Conservation (phyloP, 2,329 filamentous ascomycete genomes). For the Microthyrium microscopicum region DNA sequence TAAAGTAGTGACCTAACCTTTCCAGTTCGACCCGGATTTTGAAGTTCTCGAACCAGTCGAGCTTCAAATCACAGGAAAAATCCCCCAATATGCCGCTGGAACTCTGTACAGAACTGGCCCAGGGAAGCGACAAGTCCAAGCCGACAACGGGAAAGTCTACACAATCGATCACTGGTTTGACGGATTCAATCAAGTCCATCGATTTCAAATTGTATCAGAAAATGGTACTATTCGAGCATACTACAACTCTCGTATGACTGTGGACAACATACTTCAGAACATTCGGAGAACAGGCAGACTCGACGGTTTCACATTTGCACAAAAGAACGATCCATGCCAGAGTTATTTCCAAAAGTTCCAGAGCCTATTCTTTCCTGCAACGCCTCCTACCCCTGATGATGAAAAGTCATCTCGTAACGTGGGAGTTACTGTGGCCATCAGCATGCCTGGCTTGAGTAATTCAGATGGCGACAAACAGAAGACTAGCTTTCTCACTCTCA, state of each 20-base stretch:
- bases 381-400: slow-evolving; percentile 1
- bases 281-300: slow-evolving; percentile 44
- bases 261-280: slow-evolving; percentile 43
- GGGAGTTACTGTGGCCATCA: slow-evolving; percentile 47
- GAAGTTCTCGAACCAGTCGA: slow-evolving; percentile 50
- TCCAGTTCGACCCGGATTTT: slow-evolving; percentile 49
- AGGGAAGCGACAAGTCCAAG: slow-evolving; percentile 46
- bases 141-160: slow-evolving; percentile 39
- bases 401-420: slow-evolving; percentile 36
- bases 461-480: slow-evolving; percentile 17
- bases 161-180: slow-evolving; percentile 66
- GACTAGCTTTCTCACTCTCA: slow-evolving; percentile 39
- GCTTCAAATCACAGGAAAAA: slow-evolving; percentile 45
- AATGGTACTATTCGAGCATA: slow-evolving; percentile 30
- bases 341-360: slow-evolving; percentile 57
- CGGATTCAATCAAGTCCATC: slow-evolving; percentile 53
- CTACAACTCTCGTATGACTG: slow-evolving; percentile 56
- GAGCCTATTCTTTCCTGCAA: slow-evolving; percentile 34
- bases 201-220: slow-evolving; percentile 46
- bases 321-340: slow-evolving; percentile 57
- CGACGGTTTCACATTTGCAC: slow-evolving; percentile 47
- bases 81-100: slow-evolving; percentile 57
- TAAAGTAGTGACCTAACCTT: too few relatives aligned
- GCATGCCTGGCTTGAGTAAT: slow-evolving; percentile 38
- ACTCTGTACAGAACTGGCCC: slow-evolving; percentile 60